Percentiles rank a stretch among this genome's conserved stretches.
phyloP scores from a whole-genome alignment of 345 rosid species.

The Reutealis trisperma region DNA sequence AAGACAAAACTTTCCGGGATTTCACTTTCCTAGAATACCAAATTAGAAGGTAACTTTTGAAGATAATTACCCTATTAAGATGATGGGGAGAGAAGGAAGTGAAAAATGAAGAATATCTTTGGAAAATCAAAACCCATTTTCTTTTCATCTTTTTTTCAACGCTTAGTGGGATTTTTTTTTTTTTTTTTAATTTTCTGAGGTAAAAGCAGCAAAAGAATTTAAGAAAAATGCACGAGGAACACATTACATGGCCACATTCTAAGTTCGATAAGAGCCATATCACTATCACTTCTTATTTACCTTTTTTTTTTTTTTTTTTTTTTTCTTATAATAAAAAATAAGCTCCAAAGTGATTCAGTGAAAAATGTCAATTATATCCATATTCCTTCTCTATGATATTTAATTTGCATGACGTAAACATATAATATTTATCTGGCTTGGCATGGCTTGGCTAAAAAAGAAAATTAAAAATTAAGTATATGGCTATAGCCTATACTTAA shows the following conservation, averaged over 20 bases:
- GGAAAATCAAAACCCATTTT: not conserved
- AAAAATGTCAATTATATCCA: too few relatives aligned
- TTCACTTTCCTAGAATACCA: not conserved
- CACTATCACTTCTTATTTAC: conserved; percentile 5
- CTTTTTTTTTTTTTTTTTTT: not conserved
- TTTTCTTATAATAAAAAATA: not conserved
- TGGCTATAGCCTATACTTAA: not conserved
- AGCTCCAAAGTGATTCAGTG: not conserved
- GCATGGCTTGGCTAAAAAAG: not conserved
- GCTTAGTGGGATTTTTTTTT: not conserved
- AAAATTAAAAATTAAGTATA: too few relatives aligned
- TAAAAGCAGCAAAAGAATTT: not conserved
- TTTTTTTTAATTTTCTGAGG: not conserved
- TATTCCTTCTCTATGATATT: too few relatives aligned
- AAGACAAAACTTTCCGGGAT: not conserved
- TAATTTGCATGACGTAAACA: not conserved
- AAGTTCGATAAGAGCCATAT: not conserved
- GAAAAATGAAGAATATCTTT: not conserved
- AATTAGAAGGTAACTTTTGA: not conserved
- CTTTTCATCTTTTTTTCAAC: too few relatives aligned
- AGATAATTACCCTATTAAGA: not conserved
- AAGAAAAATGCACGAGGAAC: conserved; percentile 12
- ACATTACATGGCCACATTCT: not conserved
- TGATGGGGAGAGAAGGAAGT: not conserved
- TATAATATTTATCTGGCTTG: not conserved